phyloP scores from a whole-genome alignment of 2,329 filamentous ascomycete genomes.

The Xylaria sp. region DNA sequence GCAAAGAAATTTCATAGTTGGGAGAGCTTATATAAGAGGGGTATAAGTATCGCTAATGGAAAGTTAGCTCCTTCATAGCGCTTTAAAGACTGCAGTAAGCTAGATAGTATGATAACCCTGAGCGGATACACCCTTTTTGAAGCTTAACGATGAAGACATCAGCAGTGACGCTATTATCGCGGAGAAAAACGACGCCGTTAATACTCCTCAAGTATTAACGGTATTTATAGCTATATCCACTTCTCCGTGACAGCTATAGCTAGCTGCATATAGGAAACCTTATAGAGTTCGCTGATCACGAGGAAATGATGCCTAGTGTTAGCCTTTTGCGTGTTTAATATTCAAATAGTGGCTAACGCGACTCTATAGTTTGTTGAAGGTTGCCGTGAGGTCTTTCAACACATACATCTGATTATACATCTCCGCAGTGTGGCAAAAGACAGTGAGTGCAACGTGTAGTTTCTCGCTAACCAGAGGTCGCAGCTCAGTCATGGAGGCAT shows the following conservation, averaged over 20 bases:
- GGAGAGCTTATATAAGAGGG: background rate
- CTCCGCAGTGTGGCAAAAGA: background rate
- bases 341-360: background rate
- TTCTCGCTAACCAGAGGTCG: background rate
- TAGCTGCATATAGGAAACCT: too few species aligned
- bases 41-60: background rate
- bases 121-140: background rate
- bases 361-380: background rate
- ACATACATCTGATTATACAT: background rate
- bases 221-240: too few species aligned
- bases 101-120: background rate
- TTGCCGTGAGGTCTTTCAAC: background rate
- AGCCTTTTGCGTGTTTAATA: too few species aligned
- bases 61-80: background rate
- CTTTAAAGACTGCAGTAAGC: background rate
- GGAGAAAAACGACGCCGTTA: too few species aligned
- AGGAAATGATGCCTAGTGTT: too few species aligned
- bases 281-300: too few species aligned
- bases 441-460: background rate
- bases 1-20: conserved; percentile 11
- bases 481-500: background rate
- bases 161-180: background rate
- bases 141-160: too few species aligned
- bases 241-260: too few species aligned
- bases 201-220: too few species aligned